Conservation (phyloP, 495 filamentous ascomycete species). For the Annulohypoxylon nitens region DNA sequence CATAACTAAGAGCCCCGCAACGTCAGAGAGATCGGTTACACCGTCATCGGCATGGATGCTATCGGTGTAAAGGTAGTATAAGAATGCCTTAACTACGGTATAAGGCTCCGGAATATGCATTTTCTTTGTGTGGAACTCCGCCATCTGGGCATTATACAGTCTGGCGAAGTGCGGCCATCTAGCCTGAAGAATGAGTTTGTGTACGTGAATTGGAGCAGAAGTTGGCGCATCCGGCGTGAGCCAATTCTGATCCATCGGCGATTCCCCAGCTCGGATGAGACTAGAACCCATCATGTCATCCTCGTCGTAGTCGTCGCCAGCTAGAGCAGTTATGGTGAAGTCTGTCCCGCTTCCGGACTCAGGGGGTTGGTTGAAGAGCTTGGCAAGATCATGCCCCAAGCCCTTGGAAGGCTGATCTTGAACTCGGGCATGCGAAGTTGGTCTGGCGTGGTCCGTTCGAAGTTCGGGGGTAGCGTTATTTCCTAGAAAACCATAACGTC, state of each 20-base stretch:
- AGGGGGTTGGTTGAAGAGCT: constrained; percentile 84
- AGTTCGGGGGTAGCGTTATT: constrained; percentile 76
- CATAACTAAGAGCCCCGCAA: constrained; percentile 97
- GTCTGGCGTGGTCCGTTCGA: constrained; percentile 67
- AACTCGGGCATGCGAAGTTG: constrained; percentile 55
- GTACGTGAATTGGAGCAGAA: constrained; percentile 90
- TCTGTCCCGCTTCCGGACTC: constrained; percentile 85
- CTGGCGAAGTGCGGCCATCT: constrained; percentile 97
- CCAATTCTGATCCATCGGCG: constrained; percentile 68
- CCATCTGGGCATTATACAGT: constrained; percentile 92
- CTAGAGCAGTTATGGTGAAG: constrained; percentile 86
- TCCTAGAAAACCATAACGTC: constrained; percentile 84
- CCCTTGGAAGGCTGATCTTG: constrained; percentile 69
- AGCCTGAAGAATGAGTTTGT: constrained; percentile 91
- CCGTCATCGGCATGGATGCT: constrained; percentile 76
- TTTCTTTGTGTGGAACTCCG: constrained; percentile 93
- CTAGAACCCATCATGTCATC: constrained; percentile 68
- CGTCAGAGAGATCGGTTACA: constrained; percentile 78
- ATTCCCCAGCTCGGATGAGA: constrained; percentile 56
- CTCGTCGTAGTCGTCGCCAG: constrained; percentile 70
- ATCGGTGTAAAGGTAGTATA: constrained; percentile 97
- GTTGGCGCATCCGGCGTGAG: constrained; percentile 72
- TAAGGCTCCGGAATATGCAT: constrained; percentile 99
- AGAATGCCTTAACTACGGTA: constrained; percentile 90
- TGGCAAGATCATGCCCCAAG: constrained; percentile 83